Evolutionary conservation across 2,329 filamentous ascomycete species (phyloP).

Genomic region (Biscogniauxia marginata): DNA sequence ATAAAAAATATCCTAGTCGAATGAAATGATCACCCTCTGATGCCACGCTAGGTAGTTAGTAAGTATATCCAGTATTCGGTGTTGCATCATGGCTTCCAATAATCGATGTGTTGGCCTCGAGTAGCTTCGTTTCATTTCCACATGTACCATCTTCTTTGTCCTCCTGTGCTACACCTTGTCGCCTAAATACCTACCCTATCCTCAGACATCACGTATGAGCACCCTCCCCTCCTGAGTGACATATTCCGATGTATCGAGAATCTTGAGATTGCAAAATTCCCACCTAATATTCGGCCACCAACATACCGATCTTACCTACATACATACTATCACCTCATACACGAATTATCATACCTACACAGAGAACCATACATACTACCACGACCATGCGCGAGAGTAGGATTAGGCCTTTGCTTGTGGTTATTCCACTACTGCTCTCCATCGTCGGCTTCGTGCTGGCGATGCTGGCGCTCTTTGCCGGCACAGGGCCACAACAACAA

Average conservation of each 20-base stretch:
- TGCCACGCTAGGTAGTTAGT: background rate
- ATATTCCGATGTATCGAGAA: background rate
- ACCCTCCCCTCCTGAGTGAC: background rate
- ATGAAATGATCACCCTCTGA: background rate
- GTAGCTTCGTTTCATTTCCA: background rate
- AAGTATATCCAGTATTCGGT: background rate
- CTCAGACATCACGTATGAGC: background rate
- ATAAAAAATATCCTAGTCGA: background rate
- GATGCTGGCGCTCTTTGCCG: slow-evolving; percentile 38
- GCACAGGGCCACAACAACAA: slow-evolving; percentile 34
- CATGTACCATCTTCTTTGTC: slow-evolving; percentile 5
- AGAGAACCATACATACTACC: slow-evolving; percentile 5
- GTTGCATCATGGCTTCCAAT: background rate
- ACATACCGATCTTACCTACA: no score
- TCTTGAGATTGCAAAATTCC: background rate
- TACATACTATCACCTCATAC: background rate
- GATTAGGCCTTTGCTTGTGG: slow-evolving; percentile 17
- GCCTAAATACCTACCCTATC: background rate
- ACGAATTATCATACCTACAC: background rate
- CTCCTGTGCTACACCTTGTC: background rate
- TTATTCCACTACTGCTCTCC: slow-evolving; percentile 35
- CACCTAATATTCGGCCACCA: no score
- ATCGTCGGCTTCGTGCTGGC: slow-evolving; percentile 36
- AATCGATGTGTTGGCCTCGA: background rate
- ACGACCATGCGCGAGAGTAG: slow-evolving; percentile 10